A percentile compares a stretch with the other conserved stretches of the same genome.
Conservation (phyloP, 768 basidiomycete species). For the Xerocomus brunneocitrinus region DNA sequence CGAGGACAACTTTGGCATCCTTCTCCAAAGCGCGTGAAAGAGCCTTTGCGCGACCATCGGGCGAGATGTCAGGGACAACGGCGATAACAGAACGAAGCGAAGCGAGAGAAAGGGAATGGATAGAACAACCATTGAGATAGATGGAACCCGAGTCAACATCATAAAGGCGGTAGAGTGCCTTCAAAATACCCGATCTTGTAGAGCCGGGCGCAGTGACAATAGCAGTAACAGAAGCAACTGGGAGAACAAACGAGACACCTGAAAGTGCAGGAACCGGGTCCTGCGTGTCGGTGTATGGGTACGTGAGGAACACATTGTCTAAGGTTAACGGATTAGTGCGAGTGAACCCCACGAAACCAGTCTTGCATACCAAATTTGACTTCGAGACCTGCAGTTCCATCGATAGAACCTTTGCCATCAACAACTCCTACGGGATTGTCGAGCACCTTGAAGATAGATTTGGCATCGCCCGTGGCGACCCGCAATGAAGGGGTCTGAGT, state of each 20-base stretch:
- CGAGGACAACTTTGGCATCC: conserved; percentile 22
- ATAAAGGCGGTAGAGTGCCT: conserved; percentile 91
- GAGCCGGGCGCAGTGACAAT: conserved; percentile 82
- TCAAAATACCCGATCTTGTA: conserved; percentile 79
- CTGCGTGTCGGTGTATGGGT: conserved; percentile 53
- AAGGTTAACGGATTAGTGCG: neutral
- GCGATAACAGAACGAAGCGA: conserved; percentile 80
- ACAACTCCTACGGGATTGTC: conserved; percentile 81
- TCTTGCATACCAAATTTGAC: conserved; percentile 75
- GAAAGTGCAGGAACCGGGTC: conserved; percentile 55
- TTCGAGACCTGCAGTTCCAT: conserved; percentile 67
- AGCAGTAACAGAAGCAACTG: conserved; percentile 83
- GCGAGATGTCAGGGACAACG: conserved; percentile 80
- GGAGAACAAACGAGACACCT: conserved; percentile 82
- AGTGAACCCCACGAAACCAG: neutral
- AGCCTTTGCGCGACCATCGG: conserved; percentile 20
- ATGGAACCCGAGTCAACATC: conserved; percentile 80
- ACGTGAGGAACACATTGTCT: conserved; percentile 87
- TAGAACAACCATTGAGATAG: conserved; percentile 80
- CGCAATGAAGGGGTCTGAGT: conserved; percentile 46
- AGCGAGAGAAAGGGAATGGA: conserved; percentile 80
- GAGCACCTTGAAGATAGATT: conserved; percentile 73
- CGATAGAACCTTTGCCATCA: conserved; percentile 72
- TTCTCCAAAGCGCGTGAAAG: conserved; percentile 24
- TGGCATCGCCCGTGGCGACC: conserved; percentile 70